These are phyloP conservation scores for Fraxinus latifolia DNA, from an alignment of 305 asterid genomes.

Conservation along the genomic window DNA sequence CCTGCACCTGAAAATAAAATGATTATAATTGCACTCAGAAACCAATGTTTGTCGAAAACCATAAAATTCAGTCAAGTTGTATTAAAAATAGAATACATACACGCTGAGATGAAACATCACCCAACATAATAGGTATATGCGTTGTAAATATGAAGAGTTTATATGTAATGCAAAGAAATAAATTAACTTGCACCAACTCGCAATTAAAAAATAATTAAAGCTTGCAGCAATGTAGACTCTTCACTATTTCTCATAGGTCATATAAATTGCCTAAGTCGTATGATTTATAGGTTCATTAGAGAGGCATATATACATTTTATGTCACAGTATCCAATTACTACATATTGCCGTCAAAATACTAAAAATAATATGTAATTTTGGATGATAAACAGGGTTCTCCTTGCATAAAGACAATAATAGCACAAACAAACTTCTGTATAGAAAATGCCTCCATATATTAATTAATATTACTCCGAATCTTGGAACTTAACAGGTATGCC, in stretches of 20 bases:
- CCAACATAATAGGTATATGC: not conserved
- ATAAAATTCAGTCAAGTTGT: conserved; percentile 4
- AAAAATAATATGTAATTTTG: not conserved
- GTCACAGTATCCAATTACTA: not conserved
- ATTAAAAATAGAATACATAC: not conserved
- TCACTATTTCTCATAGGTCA: conserved; percentile 12
- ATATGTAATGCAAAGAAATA: not conserved
- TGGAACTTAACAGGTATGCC: conserved; percentile 35
- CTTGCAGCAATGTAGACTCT: conserved; percentile 11
- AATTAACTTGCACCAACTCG: conserved; percentile 1
- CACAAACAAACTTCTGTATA: conserved; percentile 6
- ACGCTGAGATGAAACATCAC: not conserved
- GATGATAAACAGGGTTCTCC: conserved; percentile 17
- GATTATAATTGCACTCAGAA: conserved; percentile 12
- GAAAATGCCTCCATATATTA: conserved; percentile 12
- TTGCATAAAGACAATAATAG: conserved; percentile 10
- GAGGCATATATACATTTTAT: conserved; percentile 14
- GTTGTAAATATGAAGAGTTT: not conserved
- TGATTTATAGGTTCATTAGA: conserved; percentile 8
- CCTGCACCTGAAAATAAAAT: conserved; percentile 57
- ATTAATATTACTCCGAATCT: conserved; percentile 21
- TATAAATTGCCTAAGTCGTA: conserved; percentile 1
- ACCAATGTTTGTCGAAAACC: not conserved
- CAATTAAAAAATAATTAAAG: conserved; percentile 2
- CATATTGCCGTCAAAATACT: not conserved